phyloP scores from a whole-genome alignment of 2,329 filamentous ascomycete genomes.

The Fusarium pseudocircinatum region DNA sequence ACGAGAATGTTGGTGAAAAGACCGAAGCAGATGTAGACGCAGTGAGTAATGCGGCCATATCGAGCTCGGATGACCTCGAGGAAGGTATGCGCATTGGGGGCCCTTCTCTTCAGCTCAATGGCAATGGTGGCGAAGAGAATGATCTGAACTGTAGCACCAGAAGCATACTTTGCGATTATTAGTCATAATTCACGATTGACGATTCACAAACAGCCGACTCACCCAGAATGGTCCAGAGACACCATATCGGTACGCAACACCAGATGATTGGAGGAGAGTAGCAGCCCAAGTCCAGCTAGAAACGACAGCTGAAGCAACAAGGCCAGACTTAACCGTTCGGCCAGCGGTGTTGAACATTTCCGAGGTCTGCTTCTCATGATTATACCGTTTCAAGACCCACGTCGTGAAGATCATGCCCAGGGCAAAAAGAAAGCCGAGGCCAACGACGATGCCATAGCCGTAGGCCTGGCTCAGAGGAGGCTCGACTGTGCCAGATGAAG shows the following conservation, averaged over 20 bases:
- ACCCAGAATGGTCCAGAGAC: slow-evolving; percentile 67
- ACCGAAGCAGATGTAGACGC: slow-evolving; percentile 84
- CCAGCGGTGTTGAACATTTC: slow-evolving; percentile 94
- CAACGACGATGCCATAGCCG: slow-evolving; percentile 82
- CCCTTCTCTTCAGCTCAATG: slow-evolving; percentile 87
- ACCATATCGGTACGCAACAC: slow-evolving; percentile 85
- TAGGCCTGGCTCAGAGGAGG: slow-evolving; percentile 65
- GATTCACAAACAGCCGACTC: neutral
- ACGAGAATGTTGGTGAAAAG: slow-evolving; percentile 88
- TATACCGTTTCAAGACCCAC: slow-evolving; percentile 47
- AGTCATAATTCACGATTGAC: neutral
- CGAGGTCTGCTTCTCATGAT: slow-evolving; percentile 80
- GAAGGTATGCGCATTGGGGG: slow-evolving; percentile 87
- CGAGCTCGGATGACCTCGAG: slow-evolving; percentile 84
- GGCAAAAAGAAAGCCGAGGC: slow-evolving; percentile 78
- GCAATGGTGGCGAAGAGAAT: slow-evolving; percentile 89
- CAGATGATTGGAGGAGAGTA: slow-evolving; percentile 79
- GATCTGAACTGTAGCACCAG: slow-evolving; percentile 81
- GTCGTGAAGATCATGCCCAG: slow-evolving; percentile 66
- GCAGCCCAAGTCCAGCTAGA: slow-evolving; percentile 95
- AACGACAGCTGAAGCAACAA: slow-evolving; percentile 90
- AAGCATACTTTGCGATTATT: slow-evolving; percentile 56
- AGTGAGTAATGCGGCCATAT: slow-evolving; percentile 74
- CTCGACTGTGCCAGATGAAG: slow-evolving; percentile 30
- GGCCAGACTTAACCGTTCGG: slow-evolving; percentile 85